phyloP scores from a whole-genome alignment of 805 yeast species.

The Teunomyces cretensis region DNA sequence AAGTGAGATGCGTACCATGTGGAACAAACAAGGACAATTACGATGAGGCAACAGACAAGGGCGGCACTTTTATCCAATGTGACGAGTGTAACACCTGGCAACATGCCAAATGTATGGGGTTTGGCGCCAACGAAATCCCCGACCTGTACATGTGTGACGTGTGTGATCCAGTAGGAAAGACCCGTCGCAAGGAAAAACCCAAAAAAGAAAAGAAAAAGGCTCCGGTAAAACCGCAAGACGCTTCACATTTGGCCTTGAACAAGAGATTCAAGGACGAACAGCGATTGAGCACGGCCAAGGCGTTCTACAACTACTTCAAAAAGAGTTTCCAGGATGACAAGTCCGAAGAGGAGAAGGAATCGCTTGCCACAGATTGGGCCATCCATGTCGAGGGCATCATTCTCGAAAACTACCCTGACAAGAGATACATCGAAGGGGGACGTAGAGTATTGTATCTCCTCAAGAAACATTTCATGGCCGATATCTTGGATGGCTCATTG shows the following conservation, averaged over 20 bases:
- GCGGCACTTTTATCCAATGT: slow-evolving; percentile 65
- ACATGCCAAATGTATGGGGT: slow-evolving; percentile 63
- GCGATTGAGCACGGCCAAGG: slow-evolving; percentile 50
- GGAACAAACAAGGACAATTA: slow-evolving; percentile 59
- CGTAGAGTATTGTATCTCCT: slow-evolving; percentile 64
- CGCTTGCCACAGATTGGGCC: slow-evolving; percentile 47
- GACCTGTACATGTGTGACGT: slow-evolving; percentile 52
- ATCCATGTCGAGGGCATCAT: slow-evolving; percentile 52
- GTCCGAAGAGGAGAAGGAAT: slow-evolving; percentile 23
- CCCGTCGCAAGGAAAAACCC: neutral
- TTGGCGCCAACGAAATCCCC: slow-evolving; percentile 41
- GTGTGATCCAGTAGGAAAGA: slow-evolving; percentile 42
- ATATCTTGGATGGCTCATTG: slow-evolving; percentile 54
- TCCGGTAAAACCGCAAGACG: slow-evolving; percentile 6
- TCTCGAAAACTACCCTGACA: slow-evolving; percentile 28
- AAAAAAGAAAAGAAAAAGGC: neutral
- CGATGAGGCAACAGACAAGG: slow-evolving; percentile 53
- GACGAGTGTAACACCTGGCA: slow-evolving; percentile 72
- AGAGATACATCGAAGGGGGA: slow-evolving; percentile 63
- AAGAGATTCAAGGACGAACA: slow-evolving; percentile 31
- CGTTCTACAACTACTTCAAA: slow-evolving; percentile 47
- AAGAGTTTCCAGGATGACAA: slow-evolving; percentile 37
- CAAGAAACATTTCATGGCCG: slow-evolving; percentile 59
- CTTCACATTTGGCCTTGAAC: slow-evolving; percentile 12
- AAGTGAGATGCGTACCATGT: slow-evolving; percentile 61